Evolutionary conservation across 495 filamentous ascomycete genomes (phyloP).

Genomic region (Aspergillus asperescens): DNA sequence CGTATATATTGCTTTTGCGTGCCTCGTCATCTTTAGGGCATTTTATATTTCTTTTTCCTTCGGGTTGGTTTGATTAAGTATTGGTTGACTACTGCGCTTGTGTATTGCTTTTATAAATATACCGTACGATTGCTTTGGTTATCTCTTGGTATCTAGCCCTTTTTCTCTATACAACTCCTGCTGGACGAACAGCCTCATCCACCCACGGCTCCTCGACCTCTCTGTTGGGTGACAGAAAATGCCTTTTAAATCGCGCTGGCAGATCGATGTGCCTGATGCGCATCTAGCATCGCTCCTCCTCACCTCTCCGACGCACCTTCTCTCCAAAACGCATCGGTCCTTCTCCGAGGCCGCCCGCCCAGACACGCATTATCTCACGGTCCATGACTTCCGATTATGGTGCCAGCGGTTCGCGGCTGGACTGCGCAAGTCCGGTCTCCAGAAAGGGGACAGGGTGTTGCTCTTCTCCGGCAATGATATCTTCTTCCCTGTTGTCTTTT

Average conservation of each 20-base stretch:
- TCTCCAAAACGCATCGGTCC: conserved; percentile 38
- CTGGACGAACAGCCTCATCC: no score
- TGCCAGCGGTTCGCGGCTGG: conserved; percentile 68
- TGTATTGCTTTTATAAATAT: no score
- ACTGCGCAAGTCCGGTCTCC: conserved; percentile 57
- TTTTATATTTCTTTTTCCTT: no score
- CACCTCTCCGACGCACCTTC: conserved; percentile 39
- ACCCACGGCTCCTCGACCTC: no score
- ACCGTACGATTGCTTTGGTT: no score
- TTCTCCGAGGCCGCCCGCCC: conserved; percentile 54
- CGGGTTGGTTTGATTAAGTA: no score
- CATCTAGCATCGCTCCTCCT: conserved; percentile 49
- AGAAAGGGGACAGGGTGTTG: conserved; percentile 66
- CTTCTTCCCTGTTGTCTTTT: conserved; percentile 66
- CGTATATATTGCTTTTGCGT: no score
- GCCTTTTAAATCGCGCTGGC: conserved; percentile 50
- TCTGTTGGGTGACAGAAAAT: conserved; percentile 23
- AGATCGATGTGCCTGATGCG: conserved; percentile 41
- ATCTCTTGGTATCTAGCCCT: no score
- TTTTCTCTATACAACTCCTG: no score
- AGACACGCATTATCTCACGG: conserved; percentile 51
- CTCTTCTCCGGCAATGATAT: conserved; percentile 67
- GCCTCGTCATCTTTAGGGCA: no score
- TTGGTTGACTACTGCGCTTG: no score
- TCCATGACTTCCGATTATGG: conserved; percentile 59